phyloP scores from a whole-genome alignment of 2,329 filamentous ascomycete species.

The Fusarium tjaetaba region DNA sequence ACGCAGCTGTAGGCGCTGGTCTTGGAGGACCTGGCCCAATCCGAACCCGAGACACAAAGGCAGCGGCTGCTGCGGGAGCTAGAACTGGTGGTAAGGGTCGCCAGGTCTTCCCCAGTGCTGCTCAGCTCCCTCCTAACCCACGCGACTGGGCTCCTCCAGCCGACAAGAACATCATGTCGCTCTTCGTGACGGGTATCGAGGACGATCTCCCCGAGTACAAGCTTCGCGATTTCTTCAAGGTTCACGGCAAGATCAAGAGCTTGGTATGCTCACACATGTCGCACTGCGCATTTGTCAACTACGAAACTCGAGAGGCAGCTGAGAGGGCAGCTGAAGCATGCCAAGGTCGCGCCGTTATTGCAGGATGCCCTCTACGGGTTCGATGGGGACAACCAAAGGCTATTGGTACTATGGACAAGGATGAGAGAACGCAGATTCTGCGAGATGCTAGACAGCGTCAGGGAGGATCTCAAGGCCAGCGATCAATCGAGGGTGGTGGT shows the following conservation, averaged over 20 bases:
- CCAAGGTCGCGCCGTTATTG: constrained; percentile 88
- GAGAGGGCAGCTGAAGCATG: constrained; percentile 87
- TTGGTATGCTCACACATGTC: constrained; percentile 96
- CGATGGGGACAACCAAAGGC: constrained; percentile 95
- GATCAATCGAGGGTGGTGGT: constrained; percentile 46
- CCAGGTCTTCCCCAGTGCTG: constrained; percentile 73
- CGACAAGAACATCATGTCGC: constrained; percentile 87
- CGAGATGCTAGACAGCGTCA: constrained; percentile 70
- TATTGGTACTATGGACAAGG: constrained; percentile 89
- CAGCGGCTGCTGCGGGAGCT: constrained; percentile 61
- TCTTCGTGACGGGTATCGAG: constrained; percentile 95
- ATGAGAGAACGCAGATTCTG: constrained; percentile 83
- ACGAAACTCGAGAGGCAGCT: constrained; percentile 82
- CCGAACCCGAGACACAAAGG: constrained; percentile 74
- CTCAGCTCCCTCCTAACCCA: constrained; percentile 80
- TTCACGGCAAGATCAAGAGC: constrained; percentile 89
- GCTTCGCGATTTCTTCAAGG: constrained; percentile 88
- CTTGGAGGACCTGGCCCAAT: constrained; percentile 78
- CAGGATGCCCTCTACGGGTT: constrained; percentile 88
- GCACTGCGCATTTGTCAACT: constrained; percentile 97
- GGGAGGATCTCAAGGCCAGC: constrained; percentile 26
- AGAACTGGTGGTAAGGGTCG: constrained; percentile 57
- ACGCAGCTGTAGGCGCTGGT: constrained; percentile 63
- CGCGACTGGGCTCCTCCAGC: constrained; percentile 87
- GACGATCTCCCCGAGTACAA: constrained; percentile 95